Base-by-base conservation (phyloP, 805 yeast genomes). In the Spathaspora boniae region DNA sequence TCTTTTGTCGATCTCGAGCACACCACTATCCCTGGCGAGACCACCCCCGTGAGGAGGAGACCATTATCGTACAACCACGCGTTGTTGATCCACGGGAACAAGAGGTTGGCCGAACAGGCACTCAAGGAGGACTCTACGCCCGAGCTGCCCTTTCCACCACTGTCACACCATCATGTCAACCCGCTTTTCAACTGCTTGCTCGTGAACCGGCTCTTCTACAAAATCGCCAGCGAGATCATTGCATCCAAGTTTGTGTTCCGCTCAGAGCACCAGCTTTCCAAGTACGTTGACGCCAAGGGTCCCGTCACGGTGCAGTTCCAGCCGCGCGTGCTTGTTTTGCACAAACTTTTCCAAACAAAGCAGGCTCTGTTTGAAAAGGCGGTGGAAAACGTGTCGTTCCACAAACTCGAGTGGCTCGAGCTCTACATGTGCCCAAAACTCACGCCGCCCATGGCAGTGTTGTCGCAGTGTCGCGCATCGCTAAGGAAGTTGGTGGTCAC, bases 351-450 rank as follows among this genome's bases (percentile, higher is more conserved):
- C 28, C 69, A 68, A 37, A 70, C 77, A 2, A 65, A 60, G 34
- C 87, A 82, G 51, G 43, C 54, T 9, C 72, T 80, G 16, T 46
- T 86, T 17, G 80, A 80, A 16, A 31, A 48, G n/a, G 48, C 80
- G 6, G 59, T 74, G 2, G 50, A 55, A 14, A 36, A 47, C 4
- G 43, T 70, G 4, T 54, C 72, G 20, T 76, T 79, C 25, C 64
- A 71, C 3, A 61, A 68, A 28, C 54, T 87, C 29, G 67, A 70
- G 45, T 78, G 84, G 83, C 62, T 88, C 20, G 95, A 88, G 54
- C 68, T 87, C 47, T 86, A 83, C 59, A 82, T 89, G 50, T 87
- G 96, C 52, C 91, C 96, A 5, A 70, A 68, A 29, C 52, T 85
- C 20, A 49, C 71, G 6, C 95, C 95, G 4, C 62, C 67, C 3